Conservation (phyloP, 805 yeast genomes). For the Saccharomycopsis sp. region DNA sequence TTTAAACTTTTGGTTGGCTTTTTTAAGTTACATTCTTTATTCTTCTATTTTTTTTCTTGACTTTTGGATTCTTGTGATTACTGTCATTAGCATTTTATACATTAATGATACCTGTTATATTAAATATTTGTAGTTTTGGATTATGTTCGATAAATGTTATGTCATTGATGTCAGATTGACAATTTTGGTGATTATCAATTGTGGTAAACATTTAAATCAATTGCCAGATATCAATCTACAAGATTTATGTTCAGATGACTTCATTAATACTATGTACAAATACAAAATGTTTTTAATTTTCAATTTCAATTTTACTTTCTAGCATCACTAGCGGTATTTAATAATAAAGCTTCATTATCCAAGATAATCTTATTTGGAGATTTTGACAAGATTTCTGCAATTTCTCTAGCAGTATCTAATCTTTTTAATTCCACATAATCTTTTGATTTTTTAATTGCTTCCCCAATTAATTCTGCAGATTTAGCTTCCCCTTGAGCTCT, state of each 20-base stretch:
- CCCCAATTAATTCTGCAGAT: conserved; percentile 97
- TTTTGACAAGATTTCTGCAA: conserved; percentile 71
- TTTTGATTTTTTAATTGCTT: conserved; percentile 91
- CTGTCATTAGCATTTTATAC: too few species aligned
- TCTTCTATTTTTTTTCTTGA: too few species aligned
- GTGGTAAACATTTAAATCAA: not conserved
- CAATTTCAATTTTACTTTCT: too few species aligned
- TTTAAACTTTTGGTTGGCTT: too few species aligned
- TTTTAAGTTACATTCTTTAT: too few species aligned
- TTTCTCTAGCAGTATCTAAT: conserved; percentile 94
- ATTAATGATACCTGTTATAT: too few species aligned
- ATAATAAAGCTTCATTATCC: conserved; percentile 84
- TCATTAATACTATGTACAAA: not conserved
- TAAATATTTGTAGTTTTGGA: too few species aligned
- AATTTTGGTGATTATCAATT: too few species aligned
- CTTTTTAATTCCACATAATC: conserved; percentile 96
- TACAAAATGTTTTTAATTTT: not conserved
- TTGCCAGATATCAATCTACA: not conserved
- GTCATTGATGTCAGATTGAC: too few species aligned
- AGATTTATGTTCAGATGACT: not conserved
- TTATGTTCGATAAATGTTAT: too few species aligned
- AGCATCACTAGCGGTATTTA: conserved; percentile 78
- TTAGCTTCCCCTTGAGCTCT: conserved; percentile 98
- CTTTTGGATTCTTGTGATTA: too few species aligned
- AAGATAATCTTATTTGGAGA: conserved; percentile 89